These are phyloP conservation scores for Protoeuglena noctilucae DNA, from an alignment of 139 green algal species.

Conservation along the genomic window DNA sequence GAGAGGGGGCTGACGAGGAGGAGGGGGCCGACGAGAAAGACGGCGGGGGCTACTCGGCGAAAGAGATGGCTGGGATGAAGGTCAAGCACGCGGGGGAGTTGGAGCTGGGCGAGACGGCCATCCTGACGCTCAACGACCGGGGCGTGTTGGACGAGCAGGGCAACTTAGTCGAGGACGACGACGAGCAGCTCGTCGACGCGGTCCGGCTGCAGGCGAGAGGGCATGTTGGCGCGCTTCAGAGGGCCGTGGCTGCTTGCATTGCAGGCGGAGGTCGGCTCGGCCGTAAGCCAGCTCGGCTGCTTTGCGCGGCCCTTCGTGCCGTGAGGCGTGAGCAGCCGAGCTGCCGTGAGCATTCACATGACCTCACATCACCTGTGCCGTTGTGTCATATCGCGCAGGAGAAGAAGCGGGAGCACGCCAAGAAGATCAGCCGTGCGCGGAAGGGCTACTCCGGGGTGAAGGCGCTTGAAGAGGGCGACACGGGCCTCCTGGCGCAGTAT, in stretches of 20 bases:
- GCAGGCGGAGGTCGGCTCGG: neutral
- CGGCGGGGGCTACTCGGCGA: conserved; percentile 13
- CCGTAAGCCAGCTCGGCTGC: neutral
- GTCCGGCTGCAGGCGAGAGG: conserved; percentile 18
- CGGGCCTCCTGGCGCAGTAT: too few species aligned
- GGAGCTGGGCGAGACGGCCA: conserved; percentile 47
- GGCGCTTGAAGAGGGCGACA: too few species aligned
- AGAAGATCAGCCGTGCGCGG: too few species aligned
- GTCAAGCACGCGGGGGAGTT: conserved; percentile 41
- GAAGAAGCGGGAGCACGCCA: too few species aligned
- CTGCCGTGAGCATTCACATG: too few species aligned
- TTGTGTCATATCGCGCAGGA: too few species aligned
- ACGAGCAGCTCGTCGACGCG: conserved; percentile 69
- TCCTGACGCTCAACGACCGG: conserved; percentile 70
- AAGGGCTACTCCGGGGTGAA: too few species aligned
- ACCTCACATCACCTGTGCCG: too few species aligned
- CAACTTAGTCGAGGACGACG: conserved; percentile 38
- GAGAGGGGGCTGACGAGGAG: conserved; percentile 8
- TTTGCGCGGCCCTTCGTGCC: neutral
- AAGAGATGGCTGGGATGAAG: conserved; percentile 39
- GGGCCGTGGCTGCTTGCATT: neutral
- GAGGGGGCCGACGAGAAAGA: conserved; percentile 28
- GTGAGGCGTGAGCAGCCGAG: neutral
- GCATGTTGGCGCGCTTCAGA: neutral
- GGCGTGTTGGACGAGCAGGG: conserved; percentile 57